Evolutionary conservation across 1,284 basidiomycete genomes (phyloP), one percentile per base, ranked within the genome.

Genomic region (Cutaneotrichosporon sp.): DNA sequence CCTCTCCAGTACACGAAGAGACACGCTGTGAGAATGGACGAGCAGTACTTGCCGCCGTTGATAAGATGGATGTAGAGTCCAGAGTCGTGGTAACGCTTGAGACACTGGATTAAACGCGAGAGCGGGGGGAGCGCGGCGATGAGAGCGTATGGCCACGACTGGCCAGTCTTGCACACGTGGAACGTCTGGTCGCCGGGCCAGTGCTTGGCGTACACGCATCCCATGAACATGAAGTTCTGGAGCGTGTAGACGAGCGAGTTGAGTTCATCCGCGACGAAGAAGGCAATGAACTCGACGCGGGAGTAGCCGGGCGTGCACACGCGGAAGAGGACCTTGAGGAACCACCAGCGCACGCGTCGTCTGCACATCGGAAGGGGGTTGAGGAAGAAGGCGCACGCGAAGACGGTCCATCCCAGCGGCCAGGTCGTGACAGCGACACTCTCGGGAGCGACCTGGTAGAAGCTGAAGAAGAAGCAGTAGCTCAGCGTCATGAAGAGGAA

Each of bases 401-500:
- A 83, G 0, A 84, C 84, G 11, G 97, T 81, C 92, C 94, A 99
- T 0, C 89, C 83, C 5, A 93, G 79, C 0, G 93, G 93, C 91
- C 94, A 98, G 67, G 86, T 80, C 9, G 83, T 83, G 0, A 85
- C 83, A 1, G 78, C 75, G 27, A 86, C 73, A 11, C 73, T 73
- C 0, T 83, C 75, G 4, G 80, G 72, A 2, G 87, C 88, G 16
- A 89, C 81, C 6, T 83, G 83, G 51, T 85, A 77, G 74, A 95
- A 92, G 2, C 91, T 90, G 49, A 97, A 82, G 87, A 88, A 94
- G 75, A 95, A 92, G 46, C 89, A 87, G 70, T 89, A 89, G 59
- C 84, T 86, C 1, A 97, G 84, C 0, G 89, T 84, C n/a, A 87
- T 81, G 50, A 95, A 83, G 20, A 95, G 77, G 63, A 94, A 82